phyloP scores from a whole-genome alignment of 805 yeast genomes.

The Ogataea neopini region DNA sequence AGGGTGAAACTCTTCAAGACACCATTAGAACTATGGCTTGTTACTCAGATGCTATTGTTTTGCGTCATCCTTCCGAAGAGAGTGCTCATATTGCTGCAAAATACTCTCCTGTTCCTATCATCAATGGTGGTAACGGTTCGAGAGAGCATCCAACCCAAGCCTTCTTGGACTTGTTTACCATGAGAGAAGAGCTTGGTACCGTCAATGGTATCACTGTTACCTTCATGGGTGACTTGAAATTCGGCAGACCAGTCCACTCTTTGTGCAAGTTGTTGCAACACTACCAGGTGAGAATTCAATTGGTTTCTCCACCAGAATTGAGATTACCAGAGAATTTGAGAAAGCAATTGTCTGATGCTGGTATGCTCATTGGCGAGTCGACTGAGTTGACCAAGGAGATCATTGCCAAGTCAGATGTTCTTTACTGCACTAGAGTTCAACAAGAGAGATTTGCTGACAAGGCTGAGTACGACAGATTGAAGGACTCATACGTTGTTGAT shows the following conservation, averaged over 20 bases:
- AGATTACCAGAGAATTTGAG: constrained; percentile 75
- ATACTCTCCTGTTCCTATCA: constrained; percentile 94
- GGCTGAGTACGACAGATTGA: constrained; percentile 80
- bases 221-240: constrained; percentile 97
- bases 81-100: constrained; percentile 94
- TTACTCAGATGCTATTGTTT: constrained; percentile 93
- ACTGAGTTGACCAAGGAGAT: constrained; percentile 80
- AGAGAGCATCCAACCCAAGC: constrained; percentile 99
- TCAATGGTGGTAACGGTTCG: constrained; percentile 97
- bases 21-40: constrained; percentile 93
- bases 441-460: constrained; percentile 86
- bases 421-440: constrained; percentile 97
- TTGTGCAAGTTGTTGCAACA: constrained; percentile 85
- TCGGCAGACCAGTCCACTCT: constrained; percentile 98
- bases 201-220: constrained; percentile 98
- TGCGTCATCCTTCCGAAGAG: constrained; percentile 94
- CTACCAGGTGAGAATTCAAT: constrained; percentile 89
- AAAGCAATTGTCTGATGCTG: constrained; percentile 61
- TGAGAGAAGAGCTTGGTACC: constrained; percentile 98
- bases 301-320: constrained; percentile 88
- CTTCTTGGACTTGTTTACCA: constrained; percentile 93
- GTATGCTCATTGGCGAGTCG: constrained; percentile 73
- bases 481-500: constrained; percentile 90
- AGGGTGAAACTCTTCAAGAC: constrained; percentile 98
- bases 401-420: constrained; percentile 86